Percentiles rank a stretch among this genome's conserved stretches.
Evolutionary conservation across 75 land plant species (phyloP).

Genomic region (Azolla pinnata): DNA sequence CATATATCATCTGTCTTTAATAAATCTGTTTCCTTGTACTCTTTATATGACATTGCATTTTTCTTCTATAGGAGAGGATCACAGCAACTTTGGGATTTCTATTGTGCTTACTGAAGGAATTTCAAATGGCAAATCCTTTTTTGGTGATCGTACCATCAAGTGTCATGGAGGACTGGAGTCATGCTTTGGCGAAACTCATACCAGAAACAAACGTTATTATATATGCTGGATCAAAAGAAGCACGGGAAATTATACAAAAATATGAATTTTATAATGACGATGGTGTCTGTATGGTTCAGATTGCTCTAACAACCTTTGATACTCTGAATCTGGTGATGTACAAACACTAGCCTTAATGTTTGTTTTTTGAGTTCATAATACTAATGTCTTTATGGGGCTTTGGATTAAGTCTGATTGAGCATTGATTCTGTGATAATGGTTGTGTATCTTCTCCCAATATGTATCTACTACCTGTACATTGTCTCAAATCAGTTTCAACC

Average conservation of each 20-base stretch:
- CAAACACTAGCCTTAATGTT: not conserved
- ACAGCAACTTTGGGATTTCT: constrained; percentile 33
- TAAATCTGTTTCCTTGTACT: too few species aligned
- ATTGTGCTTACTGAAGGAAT: constrained; percentile 24
- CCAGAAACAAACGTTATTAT: constrained; percentile 41
- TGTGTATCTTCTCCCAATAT: too few species aligned
- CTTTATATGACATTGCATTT: not conserved
- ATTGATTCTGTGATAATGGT: too few species aligned
- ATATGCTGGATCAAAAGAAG: constrained; percentile 44
- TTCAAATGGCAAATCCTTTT: constrained; percentile 34
- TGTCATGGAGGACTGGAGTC: constrained; percentile 42
- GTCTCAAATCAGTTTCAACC: too few species aligned
- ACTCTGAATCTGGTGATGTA: constrained; percentile 40
- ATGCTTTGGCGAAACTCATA: constrained; percentile 37
- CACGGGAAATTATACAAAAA: constrained; percentile 37
- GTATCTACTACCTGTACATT: too few species aligned
- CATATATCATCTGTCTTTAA: too few species aligned
- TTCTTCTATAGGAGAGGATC: constrained; percentile 50
- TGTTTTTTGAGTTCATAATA: not conserved
- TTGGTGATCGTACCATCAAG: constrained; percentile 37
- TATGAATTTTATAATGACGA: constrained; percentile 51
- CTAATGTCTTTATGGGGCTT: too few species aligned
- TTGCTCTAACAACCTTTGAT: constrained; percentile 48
- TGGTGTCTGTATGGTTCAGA: constrained; percentile 42
- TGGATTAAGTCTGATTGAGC: too few species aligned